A percentile compares a stretch with the other conserved stretches of the same genome.
Conservation (phyloP, 208 protist genomes). For the Lotmaria passim region DNA sequence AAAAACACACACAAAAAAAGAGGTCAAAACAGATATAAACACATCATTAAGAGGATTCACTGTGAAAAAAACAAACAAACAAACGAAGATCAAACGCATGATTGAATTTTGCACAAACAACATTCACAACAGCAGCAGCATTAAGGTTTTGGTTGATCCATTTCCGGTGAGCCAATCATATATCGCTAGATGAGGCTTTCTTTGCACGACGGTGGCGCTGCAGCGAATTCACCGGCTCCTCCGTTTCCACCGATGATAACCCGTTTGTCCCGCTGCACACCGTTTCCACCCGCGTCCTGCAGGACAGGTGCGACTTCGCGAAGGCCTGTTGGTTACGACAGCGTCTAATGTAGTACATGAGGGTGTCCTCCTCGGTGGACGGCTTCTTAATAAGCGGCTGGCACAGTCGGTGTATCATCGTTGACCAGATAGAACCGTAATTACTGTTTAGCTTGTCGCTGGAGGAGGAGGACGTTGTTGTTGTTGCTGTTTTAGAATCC, state of each 20-base stretch:
- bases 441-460: neutral
- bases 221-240: neutral
- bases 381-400: neutral
- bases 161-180: too few relatives aligned
- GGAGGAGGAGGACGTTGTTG: neutral
- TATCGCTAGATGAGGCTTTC: neutral
- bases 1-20: neutral
- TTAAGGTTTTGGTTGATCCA: too few relatives aligned
- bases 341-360: neutral
- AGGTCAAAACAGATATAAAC: neutral
- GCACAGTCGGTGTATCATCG: slow-evolving; percentile 7
- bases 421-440: neutral
- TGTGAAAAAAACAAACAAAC: neutral
- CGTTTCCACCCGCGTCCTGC: neutral
- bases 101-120: neutral
- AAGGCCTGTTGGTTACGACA: neutral
- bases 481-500: neutral
- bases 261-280: neutral
- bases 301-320: neutral
- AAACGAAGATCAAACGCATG: neutral
- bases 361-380: neutral
- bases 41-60: neutral
- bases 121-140: too few relatives aligned
- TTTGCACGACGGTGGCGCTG: neutral
- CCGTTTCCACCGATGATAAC: slow-evolving; percentile 1